These are phyloP conservation scores for Ceratobasidium sp. DNA, from an alignment of 1,284 basidiomycete genomes.

Conservation along the genomic window DNA sequence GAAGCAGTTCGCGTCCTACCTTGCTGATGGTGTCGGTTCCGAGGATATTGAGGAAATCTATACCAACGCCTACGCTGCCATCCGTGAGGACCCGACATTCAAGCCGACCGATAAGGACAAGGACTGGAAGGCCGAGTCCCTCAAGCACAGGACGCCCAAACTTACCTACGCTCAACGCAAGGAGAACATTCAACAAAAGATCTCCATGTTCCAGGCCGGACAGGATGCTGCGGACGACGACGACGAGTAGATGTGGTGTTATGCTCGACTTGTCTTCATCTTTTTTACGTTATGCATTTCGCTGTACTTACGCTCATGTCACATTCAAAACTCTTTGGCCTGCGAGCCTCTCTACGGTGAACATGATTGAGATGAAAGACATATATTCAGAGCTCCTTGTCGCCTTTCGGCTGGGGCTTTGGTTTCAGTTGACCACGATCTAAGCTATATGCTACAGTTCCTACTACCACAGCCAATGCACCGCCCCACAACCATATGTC, in stretches of 20 bases:
- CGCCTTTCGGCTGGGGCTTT: constrained; percentile 7
- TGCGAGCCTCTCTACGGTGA: constrained; percentile 8
- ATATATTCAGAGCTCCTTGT: constrained; percentile 26
- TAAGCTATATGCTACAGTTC: constrained; percentile 74
- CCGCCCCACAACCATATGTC: constrained; percentile 53
- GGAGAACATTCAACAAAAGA: constrained; percentile 80
- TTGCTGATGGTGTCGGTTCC: constrained; percentile 93
- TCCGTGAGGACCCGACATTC: constrained; percentile 94
- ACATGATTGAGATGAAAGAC: not conserved
- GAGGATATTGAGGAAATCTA: constrained; percentile 99
- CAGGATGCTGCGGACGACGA: constrained; percentile 57
- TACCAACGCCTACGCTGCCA: constrained; percentile 87
- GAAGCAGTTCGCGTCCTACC: constrained; percentile 96
- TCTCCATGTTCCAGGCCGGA: constrained; percentile 81
- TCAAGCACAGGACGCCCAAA: constrained; percentile 75
- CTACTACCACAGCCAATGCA: constrained; percentile 70
- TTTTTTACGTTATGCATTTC: constrained; percentile 20
- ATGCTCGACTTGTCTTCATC: not conserved
- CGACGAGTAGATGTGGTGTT: constrained; percentile 53
- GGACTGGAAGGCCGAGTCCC: constrained; percentile 90
- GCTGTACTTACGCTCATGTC: constrained; percentile 28
- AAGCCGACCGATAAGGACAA: constrained; percentile 89
- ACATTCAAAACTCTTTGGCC: constrained; percentile 13
- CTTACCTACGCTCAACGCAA: constrained; percentile 83
- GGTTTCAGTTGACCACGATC: constrained; percentile 42